Percentiles rank a stretch among this genome's conserved stretches.
Evolutionary conservation across 148 eudicot species (phyloP).

Genomic region (Chenopodium album): DNA sequence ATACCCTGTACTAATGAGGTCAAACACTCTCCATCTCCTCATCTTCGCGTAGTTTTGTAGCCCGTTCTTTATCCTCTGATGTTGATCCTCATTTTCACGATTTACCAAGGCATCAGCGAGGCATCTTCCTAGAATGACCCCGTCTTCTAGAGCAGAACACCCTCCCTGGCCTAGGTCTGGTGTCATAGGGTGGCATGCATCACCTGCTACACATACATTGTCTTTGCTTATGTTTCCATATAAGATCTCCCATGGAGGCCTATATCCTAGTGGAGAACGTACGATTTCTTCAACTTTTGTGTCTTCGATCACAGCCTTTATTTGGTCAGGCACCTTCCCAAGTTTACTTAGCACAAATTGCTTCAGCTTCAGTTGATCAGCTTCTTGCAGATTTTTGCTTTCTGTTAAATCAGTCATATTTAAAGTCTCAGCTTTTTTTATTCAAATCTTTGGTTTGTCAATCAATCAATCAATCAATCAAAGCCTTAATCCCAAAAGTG

Average conservation of each 20-base stretch:
- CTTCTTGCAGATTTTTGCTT: slow-evolving; percentile 28
- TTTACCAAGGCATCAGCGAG: slow-evolving; percentile 35
- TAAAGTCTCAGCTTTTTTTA: neutral
- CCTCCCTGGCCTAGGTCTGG: slow-evolving; percentile 73
- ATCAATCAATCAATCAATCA: no score
- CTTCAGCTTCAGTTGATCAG: slow-evolving; percentile 50
- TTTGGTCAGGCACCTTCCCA: slow-evolving; percentile 40
- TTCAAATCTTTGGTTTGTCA: no score
- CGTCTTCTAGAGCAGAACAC: slow-evolving; percentile 56
- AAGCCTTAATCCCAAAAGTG: no score
- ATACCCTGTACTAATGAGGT: slow-evolving; percentile 41
- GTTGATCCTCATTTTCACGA: slow-evolving; percentile 18
- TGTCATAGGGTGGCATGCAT: slow-evolving; percentile 67
- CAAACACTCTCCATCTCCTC: slow-evolving; percentile 55
- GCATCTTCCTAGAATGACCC: slow-evolving; percentile 45
- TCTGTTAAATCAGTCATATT: neutral
- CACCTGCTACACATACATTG: slow-evolving; percentile 57
- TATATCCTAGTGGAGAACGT: slow-evolving; percentile 36
- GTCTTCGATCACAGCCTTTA: slow-evolving; percentile 31
- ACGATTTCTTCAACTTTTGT: slow-evolving; percentile 33
- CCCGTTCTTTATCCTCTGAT: slow-evolving; percentile 33
- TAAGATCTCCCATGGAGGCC: slow-evolving; percentile 48
- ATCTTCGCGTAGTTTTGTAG: slow-evolving; percentile 35
- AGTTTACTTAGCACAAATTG: slow-evolving; percentile 53
- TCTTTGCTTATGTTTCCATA: slow-evolving; percentile 50